phyloP scores from a whole-genome alignment of 768 basidiomycete genomes.

The Hygrophoropsis aurantiaca region DNA sequence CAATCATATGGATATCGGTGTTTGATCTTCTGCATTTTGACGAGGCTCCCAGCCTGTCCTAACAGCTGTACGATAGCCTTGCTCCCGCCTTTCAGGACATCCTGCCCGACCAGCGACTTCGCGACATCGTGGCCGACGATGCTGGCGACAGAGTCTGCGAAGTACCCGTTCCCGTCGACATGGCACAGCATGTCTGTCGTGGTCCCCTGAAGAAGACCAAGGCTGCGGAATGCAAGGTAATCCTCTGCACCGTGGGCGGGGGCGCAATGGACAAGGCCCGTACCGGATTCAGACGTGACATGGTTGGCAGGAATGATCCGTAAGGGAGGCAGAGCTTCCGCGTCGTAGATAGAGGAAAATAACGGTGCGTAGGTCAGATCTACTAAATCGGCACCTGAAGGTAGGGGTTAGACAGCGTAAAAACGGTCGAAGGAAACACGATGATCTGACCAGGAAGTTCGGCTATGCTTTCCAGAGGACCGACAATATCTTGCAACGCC shows the following conservation, averaged over 20 bases:
- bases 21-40: constrained; percentile 68
- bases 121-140: constrained; percentile 54
- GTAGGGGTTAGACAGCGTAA: neutral
- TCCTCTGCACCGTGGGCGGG: constrained; percentile 95
- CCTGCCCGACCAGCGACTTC: constrained; percentile 56
- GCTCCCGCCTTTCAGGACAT: constrained; percentile 73
- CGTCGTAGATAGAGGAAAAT: constrained; percentile 14
- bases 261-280: constrained; percentile 93
- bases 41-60: constrained; percentile 46
- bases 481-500: constrained; percentile 25
- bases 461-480: constrained; percentile 19
- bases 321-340: constrained; percentile 29
- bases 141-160: constrained; percentile 56
- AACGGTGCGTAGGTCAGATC: constrained; percentile 10
- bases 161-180: constrained; percentile 75
- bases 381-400: constrained; percentile 16
- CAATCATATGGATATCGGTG: constrained; percentile 97
- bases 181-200: constrained; percentile 66
- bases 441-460: constrained; percentile 18
- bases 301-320: constrained; percentile 67
- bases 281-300: constrained; percentile 87
- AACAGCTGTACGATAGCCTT: constrained; percentile 66
- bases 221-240: constrained; percentile 70
- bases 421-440: neutral
- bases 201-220: constrained; percentile 44